Percentiles rank a stretch among this genome's conserved stretches.
Conservation (phyloP, 192 early-diverging fungal species). For the Coemansia sp. region DNA sequence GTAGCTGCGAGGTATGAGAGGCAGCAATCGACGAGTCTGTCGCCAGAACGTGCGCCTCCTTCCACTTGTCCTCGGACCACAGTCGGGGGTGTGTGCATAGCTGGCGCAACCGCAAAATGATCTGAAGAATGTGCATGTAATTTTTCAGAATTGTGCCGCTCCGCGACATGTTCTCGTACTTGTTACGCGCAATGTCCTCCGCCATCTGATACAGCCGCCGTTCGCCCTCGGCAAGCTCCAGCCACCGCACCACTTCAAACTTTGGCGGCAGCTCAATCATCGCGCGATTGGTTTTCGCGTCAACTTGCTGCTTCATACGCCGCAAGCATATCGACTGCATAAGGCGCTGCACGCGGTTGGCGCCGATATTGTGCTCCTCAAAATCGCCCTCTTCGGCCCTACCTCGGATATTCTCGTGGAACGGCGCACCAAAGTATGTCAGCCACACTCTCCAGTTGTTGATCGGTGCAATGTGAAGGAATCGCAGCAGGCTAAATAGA, state of each 20-base stretch:
- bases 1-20: not conserved
- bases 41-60: constrained; percentile 30
- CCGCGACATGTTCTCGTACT: constrained; percentile 56
- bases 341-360: constrained; percentile 40
- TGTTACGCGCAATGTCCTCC: constrained; percentile 61
- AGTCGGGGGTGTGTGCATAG: constrained; percentile 62
- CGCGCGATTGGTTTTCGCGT: constrained; percentile 62
- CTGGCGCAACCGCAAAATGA: constrained; percentile 60
- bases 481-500: constrained; percentile 78
- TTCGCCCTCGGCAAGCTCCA: constrained; percentile 61
- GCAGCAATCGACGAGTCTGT: constrained; percentile 18
- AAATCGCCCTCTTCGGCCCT: constrained; percentile 3
- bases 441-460: constrained; percentile 70
- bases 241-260: constrained; percentile 55
- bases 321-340: constrained; percentile 61
- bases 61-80: constrained; percentile 49
- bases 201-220: constrained; percentile 67
- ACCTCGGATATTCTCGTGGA: constrained; percentile 55
- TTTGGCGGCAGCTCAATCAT: constrained; percentile 75
- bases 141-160: constrained; percentile 62
- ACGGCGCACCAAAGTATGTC: constrained; percentile 70
- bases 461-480: constrained; percentile 71
- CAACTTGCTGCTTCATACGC: constrained; percentile 78
- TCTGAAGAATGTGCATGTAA: constrained; percentile 60
- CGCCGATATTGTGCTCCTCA: constrained; percentile 34